Evolutionary conservation across 2,329 filamentous ascomycete genomes (phyloP).

Genomic region (Pseudogymnoascus sp.): DNA sequence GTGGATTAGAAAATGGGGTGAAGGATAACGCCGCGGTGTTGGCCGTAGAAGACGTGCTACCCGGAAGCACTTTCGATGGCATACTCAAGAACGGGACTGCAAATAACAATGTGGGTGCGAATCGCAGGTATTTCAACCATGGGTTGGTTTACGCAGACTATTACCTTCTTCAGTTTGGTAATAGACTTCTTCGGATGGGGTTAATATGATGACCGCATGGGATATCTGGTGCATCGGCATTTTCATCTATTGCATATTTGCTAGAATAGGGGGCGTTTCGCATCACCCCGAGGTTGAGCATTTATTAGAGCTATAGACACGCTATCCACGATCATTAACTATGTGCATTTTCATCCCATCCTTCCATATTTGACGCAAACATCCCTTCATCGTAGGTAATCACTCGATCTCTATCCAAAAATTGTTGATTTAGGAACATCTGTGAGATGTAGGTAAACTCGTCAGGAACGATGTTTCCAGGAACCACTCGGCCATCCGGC

Average conservation of each 20-base stretch:
- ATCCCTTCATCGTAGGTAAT: slow-evolving; percentile 22
- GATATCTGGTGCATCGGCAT: neutral
- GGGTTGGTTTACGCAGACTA: slow-evolving; percentile 22
- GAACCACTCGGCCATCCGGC: neutral
- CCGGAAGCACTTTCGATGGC: slow-evolving; percentile 12
- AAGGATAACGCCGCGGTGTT: neutral
- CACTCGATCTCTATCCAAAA: slow-evolving; percentile 25
- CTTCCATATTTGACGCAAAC: slow-evolving; percentile 9
- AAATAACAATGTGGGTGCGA: slow-evolving; percentile 17
- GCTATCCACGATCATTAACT: neutral
- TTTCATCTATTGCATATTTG: neutral
- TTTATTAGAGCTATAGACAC: slow-evolving; percentile 3
- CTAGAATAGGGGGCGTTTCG: neutral
- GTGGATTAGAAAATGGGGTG: neutral
- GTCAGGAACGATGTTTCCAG: slow-evolving; percentile 13
- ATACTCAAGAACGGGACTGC: slow-evolving; percentile 20
- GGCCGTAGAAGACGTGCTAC: neutral
- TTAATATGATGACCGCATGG: slow-evolving; percentile 7
- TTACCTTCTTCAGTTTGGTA: slow-evolving; percentile 20
- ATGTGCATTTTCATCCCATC: slow-evolving; percentile 1
- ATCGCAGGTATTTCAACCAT: slow-evolving; percentile 16
- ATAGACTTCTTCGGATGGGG: slow-evolving; percentile 20
- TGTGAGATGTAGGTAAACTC: slow-evolving; percentile 22
- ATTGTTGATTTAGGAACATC: slow-evolving; percentile 24
- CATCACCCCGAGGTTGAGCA: neutral